Evolutionary conservation across 148 eudicot genomes (phyloP).

Genomic region (Mesembryanthemum crystallinum): DNA sequence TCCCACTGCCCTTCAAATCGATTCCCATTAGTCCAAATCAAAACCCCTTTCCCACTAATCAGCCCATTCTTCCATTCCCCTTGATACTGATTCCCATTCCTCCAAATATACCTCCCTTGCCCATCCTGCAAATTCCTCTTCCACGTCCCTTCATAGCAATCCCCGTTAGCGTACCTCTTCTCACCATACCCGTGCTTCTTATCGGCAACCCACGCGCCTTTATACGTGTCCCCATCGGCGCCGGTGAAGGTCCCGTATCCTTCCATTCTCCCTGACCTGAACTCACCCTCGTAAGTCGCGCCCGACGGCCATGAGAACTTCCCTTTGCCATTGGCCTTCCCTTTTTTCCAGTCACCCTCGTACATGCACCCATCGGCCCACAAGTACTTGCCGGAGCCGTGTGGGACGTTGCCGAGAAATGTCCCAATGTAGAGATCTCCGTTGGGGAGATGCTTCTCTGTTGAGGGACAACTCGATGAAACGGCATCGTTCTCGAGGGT

Average conservation of each 20-base stretch:
- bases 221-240: constrained; percentile 67
- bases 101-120: constrained; percentile 71
- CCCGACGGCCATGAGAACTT: constrained; percentile 94
- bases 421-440: constrained; percentile 86
- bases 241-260: constrained; percentile 72
- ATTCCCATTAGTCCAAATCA: constrained; percentile 63
- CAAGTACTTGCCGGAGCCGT: constrained; percentile 79
- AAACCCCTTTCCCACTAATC: constrained; percentile 62
- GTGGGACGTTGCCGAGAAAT: constrained; percentile 56
- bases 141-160: constrained; percentile 71
- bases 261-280: constrained; percentile 85
- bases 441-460: constrained; percentile 61
- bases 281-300: constrained; percentile 81
- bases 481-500: constrained; percentile 16
- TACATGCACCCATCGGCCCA: constrained; percentile 98
- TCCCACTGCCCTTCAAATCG: constrained; percentile 72
- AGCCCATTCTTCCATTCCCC: constrained; percentile 76
- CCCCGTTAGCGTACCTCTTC: constrained; percentile 75
- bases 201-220: constrained; percentile 59
- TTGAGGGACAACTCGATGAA: neutral
- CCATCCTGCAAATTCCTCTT: constrained; percentile 63
- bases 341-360: constrained; percentile 86
- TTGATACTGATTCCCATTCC: constrained; percentile 61
- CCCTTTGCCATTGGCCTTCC: constrained; percentile 86
- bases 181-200: constrained; percentile 66